These are phyloP conservation scores for Colletotrichum tamarilloi DNA, from an alignment of 2,329 filamentous ascomycete genomes.

Conservation along the genomic window DNA sequence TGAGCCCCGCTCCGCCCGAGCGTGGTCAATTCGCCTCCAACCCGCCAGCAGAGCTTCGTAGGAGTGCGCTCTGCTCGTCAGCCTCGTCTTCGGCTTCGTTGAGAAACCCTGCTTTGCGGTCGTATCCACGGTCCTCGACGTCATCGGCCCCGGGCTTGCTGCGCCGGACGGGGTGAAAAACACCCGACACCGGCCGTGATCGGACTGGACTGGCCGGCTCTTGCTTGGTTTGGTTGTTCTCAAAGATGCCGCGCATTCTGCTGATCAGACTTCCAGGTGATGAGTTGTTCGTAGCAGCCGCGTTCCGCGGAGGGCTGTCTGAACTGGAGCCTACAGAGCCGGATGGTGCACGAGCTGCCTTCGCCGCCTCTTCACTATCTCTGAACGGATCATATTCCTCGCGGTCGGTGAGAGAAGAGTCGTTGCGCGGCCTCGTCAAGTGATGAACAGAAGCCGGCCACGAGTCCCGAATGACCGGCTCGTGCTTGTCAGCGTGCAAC, in stretches of 20 bases:
- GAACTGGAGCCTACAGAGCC: slow-evolving; percentile 14
- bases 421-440: slow-evolving; percentile 37
- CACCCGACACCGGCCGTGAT: slow-evolving; percentile 40
- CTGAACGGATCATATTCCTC: slow-evolving; percentile 42
- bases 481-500: slow-evolving; percentile 42
- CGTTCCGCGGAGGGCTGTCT: slow-evolving; percentile 9
- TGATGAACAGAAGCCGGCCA: slow-evolving; percentile 40
- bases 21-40: slow-evolving; percentile 49
- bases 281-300: slow-evolving; percentile 24
- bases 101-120: slow-evolving; percentile 32
- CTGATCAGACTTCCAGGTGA: slow-evolving; percentile 49
- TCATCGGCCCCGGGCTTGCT: slow-evolving; percentile 35
- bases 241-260: slow-evolving; percentile 54
- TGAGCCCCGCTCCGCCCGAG: slow-evolving; percentile 44
- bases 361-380: slow-evolving; percentile 31
- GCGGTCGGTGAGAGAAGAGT: slow-evolving; percentile 40
- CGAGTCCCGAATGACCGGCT: slow-evolving; percentile 47
- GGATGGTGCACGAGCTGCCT: slow-evolving; percentile 15
- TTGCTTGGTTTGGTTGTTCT: slow-evolving; percentile 37
- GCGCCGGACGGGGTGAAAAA: slow-evolving; percentile 36
- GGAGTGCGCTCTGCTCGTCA: slow-evolving; percentile 45
- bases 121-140: slow-evolving; percentile 30
- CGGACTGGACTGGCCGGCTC: slow-evolving; percentile 37
- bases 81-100: slow-evolving; percentile 37
- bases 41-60: slow-evolving; percentile 37